Evolutionary conservation across 2,329 filamentous ascomycete genomes (phyloP).

Genomic region (Colletotrichum sansevieriae): DNA sequence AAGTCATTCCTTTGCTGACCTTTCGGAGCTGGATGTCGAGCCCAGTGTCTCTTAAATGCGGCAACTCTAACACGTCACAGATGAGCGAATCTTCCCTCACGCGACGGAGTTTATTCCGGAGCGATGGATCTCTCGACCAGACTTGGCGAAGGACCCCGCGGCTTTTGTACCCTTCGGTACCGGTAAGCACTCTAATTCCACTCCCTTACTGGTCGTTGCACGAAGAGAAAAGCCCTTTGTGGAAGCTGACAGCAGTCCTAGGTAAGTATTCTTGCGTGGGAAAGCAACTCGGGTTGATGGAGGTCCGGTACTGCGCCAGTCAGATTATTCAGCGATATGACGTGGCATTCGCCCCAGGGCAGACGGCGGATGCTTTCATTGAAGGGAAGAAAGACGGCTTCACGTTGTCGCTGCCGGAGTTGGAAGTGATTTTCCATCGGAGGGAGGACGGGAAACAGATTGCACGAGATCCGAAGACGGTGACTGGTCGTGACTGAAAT

Average conservation of each 20-base stretch:
- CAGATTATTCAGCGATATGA: constrained; percentile 38
- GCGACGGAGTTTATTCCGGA: constrained; percentile 47
- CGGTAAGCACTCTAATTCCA: constrained; percentile 41
- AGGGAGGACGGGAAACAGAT: constrained; percentile 21
- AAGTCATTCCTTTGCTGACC: constrained; percentile 11
- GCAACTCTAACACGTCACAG: constrained; percentile 16
- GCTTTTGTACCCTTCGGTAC: constrained; percentile 47
- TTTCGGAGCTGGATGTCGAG: background rate
- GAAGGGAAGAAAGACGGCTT: constrained; percentile 37
- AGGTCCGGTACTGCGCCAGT: constrained; percentile 44
- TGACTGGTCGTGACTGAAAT: background rate
- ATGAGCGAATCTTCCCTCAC: constrained; percentile 42
- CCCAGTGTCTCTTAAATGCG: background rate
- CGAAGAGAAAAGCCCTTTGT: background rate
- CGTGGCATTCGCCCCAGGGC: constrained; percentile 32
- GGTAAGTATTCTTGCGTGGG: constrained; percentile 53
- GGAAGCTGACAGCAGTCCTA: constrained; percentile 27
- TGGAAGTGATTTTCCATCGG: constrained; percentile 38
- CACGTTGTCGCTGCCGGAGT: constrained; percentile 35
- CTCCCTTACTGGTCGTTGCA: background rate
- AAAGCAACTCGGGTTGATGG: constrained; percentile 53
- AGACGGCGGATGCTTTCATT: constrained; percentile 23
- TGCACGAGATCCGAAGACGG: constrained; percentile 1
- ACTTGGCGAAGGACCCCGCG: constrained; percentile 43
- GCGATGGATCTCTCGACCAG: constrained; percentile 42